phyloP scores from a whole-genome alignment of 768 basidiomycete genomes.

The Exsudoporus frostii region DNA sequence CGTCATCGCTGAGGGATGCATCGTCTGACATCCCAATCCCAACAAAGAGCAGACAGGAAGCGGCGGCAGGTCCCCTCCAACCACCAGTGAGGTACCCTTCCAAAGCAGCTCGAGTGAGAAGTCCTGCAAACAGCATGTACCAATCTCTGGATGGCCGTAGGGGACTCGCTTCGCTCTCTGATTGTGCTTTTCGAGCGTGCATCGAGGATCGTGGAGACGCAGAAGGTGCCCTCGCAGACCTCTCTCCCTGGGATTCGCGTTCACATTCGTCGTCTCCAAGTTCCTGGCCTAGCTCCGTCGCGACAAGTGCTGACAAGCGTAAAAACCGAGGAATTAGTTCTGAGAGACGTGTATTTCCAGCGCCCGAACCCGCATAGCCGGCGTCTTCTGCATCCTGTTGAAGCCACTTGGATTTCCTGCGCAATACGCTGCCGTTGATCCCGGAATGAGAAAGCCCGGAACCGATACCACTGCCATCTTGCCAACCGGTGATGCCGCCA shows the following conservation, averaged over 20 bases:
- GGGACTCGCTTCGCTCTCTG: slow-evolving; percentile 44
- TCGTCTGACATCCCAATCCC: slow-evolving; percentile 51
- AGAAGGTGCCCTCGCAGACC: slow-evolving; percentile 19
- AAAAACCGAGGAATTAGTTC: slow-evolving; percentile 71
- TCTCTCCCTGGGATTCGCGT: slow-evolving; percentile 28
- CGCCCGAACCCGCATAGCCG: slow-evolving; percentile 35
- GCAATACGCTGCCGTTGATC: slow-evolving; percentile 53
- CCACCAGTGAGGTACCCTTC: slow-evolving; percentile 83
- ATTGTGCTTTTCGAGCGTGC: slow-evolving; percentile 24
- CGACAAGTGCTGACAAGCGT: slow-evolving; percentile 73
- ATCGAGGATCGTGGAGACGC: slow-evolving; percentile 11
- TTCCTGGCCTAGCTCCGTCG: slow-evolving; percentile 73
- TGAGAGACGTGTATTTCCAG: slow-evolving; percentile 61
- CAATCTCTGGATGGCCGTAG: slow-evolving; percentile 71
- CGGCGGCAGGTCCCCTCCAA: slow-evolving; percentile 70
- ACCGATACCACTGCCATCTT: slow-evolving; percentile 71
- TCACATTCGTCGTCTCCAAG: slow-evolving; percentile 53
- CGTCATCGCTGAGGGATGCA: slow-evolving; percentile 25
- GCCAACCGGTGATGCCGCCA: slow-evolving; percentile 67
- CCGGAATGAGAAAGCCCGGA: slow-evolving; percentile 62
- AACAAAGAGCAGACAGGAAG: slow-evolving; percentile 69
- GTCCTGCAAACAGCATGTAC: slow-evolving; percentile 75
- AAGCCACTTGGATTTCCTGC: slow-evolving; percentile 42
- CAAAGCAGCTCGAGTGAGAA: slow-evolving; percentile 78
- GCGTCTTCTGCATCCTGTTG: slow-evolving; percentile 20